Base-by-base conservation (phyloP, 495 filamentous ascomycete genomes). In the Mytilinidion resinicola region DNA sequence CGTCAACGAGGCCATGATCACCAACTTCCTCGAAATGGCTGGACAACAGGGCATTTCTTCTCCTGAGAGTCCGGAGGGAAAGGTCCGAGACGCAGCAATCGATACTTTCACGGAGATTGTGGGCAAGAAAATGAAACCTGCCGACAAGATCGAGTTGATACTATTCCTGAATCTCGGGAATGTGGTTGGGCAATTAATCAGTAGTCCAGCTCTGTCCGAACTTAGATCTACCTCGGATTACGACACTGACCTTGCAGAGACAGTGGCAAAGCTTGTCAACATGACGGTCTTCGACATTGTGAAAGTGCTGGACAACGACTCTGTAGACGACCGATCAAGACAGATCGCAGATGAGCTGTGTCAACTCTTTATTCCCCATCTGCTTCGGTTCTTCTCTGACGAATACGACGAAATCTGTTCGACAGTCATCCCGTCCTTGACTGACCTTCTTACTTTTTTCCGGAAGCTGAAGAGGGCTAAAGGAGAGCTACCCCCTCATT, bases 331-430 rank as follows among this genome's bases (percentile, higher is more conserved):
- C 10, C 78, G 80, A 61, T 75, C 74, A 21, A 77, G 74, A 57
- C 77, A 78, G 59, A 80, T 76, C 41, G 90, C 91, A 50, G 87
- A 88, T 35, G 82, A 84, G 63, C 78, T 92, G 43, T 73, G 96
- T 33, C 86, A 87, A 65, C 78, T 78, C 44, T 96, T 99, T 70
- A 73, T 95, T 46, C 90, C 91, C 1, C 82, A 88, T 51, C 78
- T 97, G 17, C 75, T 99, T 30, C 87, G 91, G 37, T 95, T 95
- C 76, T 95, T 99, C 70, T 88, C 89, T 20, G 95, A 99, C 68
- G 91, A 99, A 72, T 99, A 90, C 66, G 93, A 99, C 71, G 93
- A 99, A 69, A 84, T 97, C 57, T 96, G 92, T 73, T 92, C 91
- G 41, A 92, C 89, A 7, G 88, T 96, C 54, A 95, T 97, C 60